Percentiles rank a stretch among this genome's conserved stretches.
These are phyloP conservation scores for Vaccinium macrocarpon DNA, from an alignment of 148 eudicot species.

Conservation along the genomic window DNA sequence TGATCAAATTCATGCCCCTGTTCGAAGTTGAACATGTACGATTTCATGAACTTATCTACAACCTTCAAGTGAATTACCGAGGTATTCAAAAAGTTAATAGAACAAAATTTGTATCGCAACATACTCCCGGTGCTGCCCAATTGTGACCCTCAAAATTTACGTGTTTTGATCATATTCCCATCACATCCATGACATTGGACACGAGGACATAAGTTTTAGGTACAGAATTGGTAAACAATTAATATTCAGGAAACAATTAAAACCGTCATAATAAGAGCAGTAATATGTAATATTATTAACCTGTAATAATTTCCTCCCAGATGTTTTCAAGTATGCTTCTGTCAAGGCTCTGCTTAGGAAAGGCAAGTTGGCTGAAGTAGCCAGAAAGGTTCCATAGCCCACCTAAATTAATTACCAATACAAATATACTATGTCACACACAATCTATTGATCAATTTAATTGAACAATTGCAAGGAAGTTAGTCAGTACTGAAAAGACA, in stretches of 20 bases:
- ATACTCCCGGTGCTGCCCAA: not conserved
- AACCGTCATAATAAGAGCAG: no score
- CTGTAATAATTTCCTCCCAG: conserved; percentile 40
- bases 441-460: not conserved
- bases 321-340: conserved; percentile 27
- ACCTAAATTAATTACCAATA: conserved; percentile 19
- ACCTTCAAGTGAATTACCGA: no score
- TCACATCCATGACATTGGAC: not conserved
- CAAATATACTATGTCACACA: no score
- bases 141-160: not conserved
- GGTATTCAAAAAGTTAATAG: no score
- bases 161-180: not conserved
- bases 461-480: not conserved
- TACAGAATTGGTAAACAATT: not conserved
- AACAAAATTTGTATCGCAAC: not conserved
- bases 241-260: no score
- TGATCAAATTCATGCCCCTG: conserved; percentile 30
- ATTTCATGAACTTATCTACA: not conserved
- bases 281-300: not conserved
- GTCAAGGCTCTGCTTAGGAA: conserved; percentile 32
- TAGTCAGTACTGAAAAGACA: not conserved
- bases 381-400: conserved; percentile 41
- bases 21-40: not conserved
- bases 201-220: not conserved
- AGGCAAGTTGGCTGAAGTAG: conserved; percentile 41